Conservation (phyloP, 768 basidiomycete species). For the Hydnomerulius pinastri region DNA sequence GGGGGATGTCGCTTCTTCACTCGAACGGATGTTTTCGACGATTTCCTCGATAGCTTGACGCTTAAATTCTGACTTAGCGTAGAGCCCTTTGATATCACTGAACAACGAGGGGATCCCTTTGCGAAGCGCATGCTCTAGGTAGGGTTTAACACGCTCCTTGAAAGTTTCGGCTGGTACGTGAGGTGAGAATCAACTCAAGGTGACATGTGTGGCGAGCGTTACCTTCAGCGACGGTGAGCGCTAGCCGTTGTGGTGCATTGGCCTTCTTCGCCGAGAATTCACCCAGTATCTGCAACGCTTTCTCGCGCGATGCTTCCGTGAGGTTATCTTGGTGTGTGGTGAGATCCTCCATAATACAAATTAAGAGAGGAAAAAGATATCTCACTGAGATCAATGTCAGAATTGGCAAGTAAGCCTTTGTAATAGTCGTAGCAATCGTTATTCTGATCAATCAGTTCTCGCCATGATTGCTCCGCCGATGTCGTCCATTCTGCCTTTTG, state of each 20-base stretch:
- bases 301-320: constrained; percentile 49
- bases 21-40: constrained; percentile 50
- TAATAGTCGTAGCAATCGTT: constrained; percentile 84
- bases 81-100: constrained; percentile 86
- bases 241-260: constrained; percentile 70
- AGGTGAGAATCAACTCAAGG: background rate
- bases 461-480: constrained; percentile 83
- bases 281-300: constrained; percentile 58
- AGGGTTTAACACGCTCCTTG: constrained; percentile 58
- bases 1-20: constrained; percentile 33
- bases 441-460: constrained; percentile 79
- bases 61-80: constrained; percentile 64
- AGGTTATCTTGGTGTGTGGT: constrained; percentile 35
- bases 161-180: constrained; percentile 61
- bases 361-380: constrained; percentile 1
- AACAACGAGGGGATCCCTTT: constrained; percentile 95
- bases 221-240: constrained; percentile 66
- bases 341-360: constrained; percentile 8
- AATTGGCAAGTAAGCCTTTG: constrained; percentile 64
- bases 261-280: constrained; percentile 64
- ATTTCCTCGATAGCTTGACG: constrained; percentile 68
- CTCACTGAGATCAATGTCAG: constrained; percentile 68
- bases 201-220: constrained; percentile 6
- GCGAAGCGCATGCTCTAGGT: constrained; percentile 67
- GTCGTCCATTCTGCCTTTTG: constrained; percentile 42